Evolutionary conservation across 495 filamentous ascomycete species (phyloP).

Genomic region (Neurospora sp.): DNA sequence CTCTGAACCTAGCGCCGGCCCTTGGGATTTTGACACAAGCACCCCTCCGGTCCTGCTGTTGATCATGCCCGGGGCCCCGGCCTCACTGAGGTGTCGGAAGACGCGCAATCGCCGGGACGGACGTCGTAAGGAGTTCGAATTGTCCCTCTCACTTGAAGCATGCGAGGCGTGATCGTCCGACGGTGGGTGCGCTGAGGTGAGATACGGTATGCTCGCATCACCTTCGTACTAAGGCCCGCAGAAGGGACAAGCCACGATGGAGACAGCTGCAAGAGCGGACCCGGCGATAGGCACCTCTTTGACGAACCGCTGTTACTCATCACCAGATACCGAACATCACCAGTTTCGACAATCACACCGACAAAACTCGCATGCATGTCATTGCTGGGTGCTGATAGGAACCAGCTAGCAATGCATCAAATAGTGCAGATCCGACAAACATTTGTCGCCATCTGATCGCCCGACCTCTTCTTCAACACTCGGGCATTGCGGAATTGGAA

Average conservation of each 20-base stretch:
- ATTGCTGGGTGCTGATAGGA: neutral
- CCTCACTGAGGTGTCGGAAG: neutral
- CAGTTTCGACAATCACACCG: neutral
- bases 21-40: neutral
- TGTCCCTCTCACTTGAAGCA: neutral
- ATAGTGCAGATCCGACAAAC: neutral
- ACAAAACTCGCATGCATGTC: neutral
- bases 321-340: neutral
- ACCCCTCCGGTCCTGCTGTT: neutral
- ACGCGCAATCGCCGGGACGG: neutral
- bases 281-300: neutral
- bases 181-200: neutral
- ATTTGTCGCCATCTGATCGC: neutral
- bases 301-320: neutral
- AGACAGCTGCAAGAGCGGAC: neutral
- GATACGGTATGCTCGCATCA: neutral
- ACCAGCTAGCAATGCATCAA: neutral
- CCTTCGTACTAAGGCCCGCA: neutral
- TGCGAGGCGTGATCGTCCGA: neutral
- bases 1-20: neutral
- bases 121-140: neutral
- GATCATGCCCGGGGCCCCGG: neutral
- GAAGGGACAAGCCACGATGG: neutral
- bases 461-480: neutral
- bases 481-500: neutral